Percentiles rank a stretch among this genome's conserved stretches.
These are phyloP conservation scores for Diplodia sapinea DNA, from an alignment of 2,329 filamentous ascomycete species.

Conservation along the genomic window DNA sequence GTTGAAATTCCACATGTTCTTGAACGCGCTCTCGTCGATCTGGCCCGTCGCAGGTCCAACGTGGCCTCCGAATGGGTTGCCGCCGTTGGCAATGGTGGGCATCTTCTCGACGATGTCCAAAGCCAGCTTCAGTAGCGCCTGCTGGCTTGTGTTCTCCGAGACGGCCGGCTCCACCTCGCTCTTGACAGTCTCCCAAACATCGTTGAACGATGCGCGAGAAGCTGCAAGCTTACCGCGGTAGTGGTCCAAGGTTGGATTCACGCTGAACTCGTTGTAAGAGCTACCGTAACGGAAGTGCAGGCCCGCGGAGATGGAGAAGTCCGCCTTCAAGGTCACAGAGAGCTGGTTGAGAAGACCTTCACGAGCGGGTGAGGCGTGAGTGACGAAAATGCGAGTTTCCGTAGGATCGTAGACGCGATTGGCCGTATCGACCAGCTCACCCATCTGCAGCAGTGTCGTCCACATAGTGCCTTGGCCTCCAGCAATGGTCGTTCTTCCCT, in stretches of 20 bases:
- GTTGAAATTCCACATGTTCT: constrained; percentile 99
- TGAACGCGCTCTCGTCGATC: constrained; percentile 98
- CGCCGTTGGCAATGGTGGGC: constrained; percentile 91
- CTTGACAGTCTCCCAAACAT: constrained; percentile 99
- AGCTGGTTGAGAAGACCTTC: constrained; percentile 98
- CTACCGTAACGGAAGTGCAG: constrained; percentile 98
- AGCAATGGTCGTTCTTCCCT: constrained; percentile 96
- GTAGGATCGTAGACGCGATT: constrained; percentile 98
- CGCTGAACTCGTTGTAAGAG: constrained; percentile 99
- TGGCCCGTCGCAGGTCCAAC: constrained; percentile 78
- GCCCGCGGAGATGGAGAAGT: constrained; percentile 97
- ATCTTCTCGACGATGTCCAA: constrained; percentile 97
- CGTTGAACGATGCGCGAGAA: constrained; percentile 97
- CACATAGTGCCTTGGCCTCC: constrained; percentile 99
- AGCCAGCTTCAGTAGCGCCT: constrained; percentile 88
- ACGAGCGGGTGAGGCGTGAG: constrained; percentile 92
- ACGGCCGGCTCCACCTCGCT: constrained; percentile 94
- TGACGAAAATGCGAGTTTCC: constrained; percentile 95
- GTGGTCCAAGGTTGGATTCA: constrained; percentile 96
- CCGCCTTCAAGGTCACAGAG: constrained; percentile 94
- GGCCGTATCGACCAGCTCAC: constrained; percentile 94
- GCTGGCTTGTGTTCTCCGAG: constrained; percentile 89
- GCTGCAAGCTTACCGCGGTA: constrained; percentile 98
- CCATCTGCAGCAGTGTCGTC: constrained; percentile 98
- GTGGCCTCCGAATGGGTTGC: constrained; percentile 93